Evolutionary conservation across 352 stramenopile genomes (phyloP), one percentile per base, ranked within the genome.

Genomic region (Globisporangium nunn): DNA sequence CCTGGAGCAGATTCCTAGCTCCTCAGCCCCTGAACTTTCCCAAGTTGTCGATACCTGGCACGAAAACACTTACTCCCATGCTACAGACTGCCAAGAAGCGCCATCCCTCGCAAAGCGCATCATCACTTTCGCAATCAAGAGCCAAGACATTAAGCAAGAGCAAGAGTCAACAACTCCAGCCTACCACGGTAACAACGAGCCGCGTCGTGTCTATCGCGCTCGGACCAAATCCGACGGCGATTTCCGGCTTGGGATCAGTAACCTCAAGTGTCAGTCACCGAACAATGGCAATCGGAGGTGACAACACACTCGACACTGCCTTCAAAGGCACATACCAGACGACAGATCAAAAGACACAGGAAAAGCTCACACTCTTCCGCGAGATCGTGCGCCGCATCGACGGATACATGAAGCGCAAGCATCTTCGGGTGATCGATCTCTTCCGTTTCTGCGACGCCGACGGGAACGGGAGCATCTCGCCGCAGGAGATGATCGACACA

Each of bases 371-470:
- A 5, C 56, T 94, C 54, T 83, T 94, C 33, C 77, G 78, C 53
- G 75, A 88, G 35, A 76, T 94, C 35, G 82, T 91, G 15, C 68
- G 81, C 49, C 84, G 81, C 15, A 94, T 94, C 52, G 84, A 92
- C 55, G 72, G 66, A 39, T 89, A 91, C 72, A 87, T 94, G 70
- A 88, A 87, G 61, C 80, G 82, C 47, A 94, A 92, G 63, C 84
- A 76, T 10, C 63, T 94, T 28, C 82, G 81, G 8, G 81, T 92
- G 33, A 91, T 92, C 64, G 85, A 92, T 49, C 68, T 94, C 23
- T 92, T 92, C 58, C 81, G 80, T n/a, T 92, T 88, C 52, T 94
- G 81, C 29, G 84, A 94, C 50, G 73, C 80, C 2, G 82, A 94
- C 47, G 73, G 78, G 45, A 91, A 88, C 41, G 79, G 77, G 7